A percentile compares a stretch with the other conserved stretches of the same genome.
These are phyloP conservation scores for Citrus hindsii DNA, from an alignment of 345 rosid species.

Conservation along the genomic window DNA sequence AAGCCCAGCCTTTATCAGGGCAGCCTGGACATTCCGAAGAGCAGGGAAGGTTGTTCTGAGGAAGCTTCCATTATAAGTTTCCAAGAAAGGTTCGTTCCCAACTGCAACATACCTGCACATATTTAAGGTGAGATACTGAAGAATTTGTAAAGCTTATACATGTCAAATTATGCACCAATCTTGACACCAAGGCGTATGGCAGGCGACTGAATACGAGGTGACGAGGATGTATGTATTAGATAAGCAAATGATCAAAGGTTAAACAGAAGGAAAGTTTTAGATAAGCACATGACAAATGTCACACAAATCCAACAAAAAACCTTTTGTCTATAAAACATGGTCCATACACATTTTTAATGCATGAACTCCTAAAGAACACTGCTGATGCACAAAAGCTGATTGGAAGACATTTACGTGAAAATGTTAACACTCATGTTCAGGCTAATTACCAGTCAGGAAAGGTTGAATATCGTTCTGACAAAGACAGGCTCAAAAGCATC, in stretches of 20 bases:
- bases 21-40: slow-evolving; percentile 69
- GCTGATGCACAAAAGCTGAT: neutral
- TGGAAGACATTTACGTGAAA: neutral
- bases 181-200: neutral
- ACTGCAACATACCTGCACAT: slow-evolving; percentile 85
- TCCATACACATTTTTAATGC: neutral
- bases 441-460: neutral
- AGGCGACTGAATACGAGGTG: neutral
- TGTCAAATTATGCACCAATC: neutral
- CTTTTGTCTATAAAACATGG: neutral
- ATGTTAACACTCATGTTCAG: neutral
- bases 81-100: slow-evolving; percentile 89
- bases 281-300: neutral
- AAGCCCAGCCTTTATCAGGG: slow-evolving; percentile 74
- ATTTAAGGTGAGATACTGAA: slow-evolving; percentile 20
- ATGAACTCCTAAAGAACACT: neutral
- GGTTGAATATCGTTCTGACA: neutral
- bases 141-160: neutral
- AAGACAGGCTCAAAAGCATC: neutral
- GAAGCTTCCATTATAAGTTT: slow-evolving; percentile 72
- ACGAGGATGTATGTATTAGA: neutral
- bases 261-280: neutral
- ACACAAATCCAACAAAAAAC: neutral
- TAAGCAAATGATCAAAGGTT: neutral
- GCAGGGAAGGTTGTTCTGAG: slow-evolving; percentile 74